These are phyloP conservation scores for Canna indica DNA, from an alignment of 176 grass and related monocot genomes.

Conservation along the genomic window DNA sequence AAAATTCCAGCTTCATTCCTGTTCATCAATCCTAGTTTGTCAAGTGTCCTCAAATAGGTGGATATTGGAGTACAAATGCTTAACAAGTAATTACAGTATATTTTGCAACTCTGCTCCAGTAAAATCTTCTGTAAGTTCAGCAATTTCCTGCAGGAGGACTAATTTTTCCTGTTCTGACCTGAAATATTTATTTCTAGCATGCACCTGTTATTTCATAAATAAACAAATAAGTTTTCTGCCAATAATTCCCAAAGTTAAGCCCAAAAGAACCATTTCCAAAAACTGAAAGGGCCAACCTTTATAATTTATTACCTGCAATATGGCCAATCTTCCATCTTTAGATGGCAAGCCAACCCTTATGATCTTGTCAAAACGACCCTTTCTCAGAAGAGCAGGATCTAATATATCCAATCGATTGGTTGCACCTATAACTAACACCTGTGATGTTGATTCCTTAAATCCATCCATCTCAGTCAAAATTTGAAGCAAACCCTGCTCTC, in stretches of 20 bases:
- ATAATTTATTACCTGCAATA: slow-evolving; percentile 23
- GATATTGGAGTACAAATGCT: not conserved
- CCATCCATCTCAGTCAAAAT: slow-evolving; percentile 38
- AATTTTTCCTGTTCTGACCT: slow-evolving; percentile 29
- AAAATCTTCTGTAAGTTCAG: slow-evolving; percentile 27
- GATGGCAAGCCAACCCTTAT: slow-evolving; percentile 34
- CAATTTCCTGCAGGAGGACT: slow-evolving; percentile 26
- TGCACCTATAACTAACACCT: slow-evolving; percentile 36
- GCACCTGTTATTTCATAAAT: slow-evolving; percentile 18
- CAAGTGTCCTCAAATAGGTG: not conserved
- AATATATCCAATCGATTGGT: slow-evolving; percentile 39
- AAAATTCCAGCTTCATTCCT: slow-evolving; percentile 38
- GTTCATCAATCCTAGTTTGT: not conserved
- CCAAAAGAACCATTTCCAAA: slow-evolving; percentile 2
- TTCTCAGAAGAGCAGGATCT: slow-evolving; percentile 31
- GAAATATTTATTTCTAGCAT: slow-evolving; percentile 36
- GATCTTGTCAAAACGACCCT: slow-evolving; percentile 34
- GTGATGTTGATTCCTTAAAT: slow-evolving; percentile 29
- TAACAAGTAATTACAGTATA: slow-evolving; percentile 23
- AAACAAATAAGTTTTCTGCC: too few relatives aligned
- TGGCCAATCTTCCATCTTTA: slow-evolving; percentile 30
- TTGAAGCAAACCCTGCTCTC: slow-evolving; percentile 33
- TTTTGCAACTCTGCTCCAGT: slow-evolving; percentile 35
- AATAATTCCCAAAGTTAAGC: not conserved
- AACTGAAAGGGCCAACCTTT: not conserved